These are phyloP conservation scores for Tetrastigma voinierianum DNA, from an alignment of 164 flowering plant species.

Conservation along the genomic window DNA sequence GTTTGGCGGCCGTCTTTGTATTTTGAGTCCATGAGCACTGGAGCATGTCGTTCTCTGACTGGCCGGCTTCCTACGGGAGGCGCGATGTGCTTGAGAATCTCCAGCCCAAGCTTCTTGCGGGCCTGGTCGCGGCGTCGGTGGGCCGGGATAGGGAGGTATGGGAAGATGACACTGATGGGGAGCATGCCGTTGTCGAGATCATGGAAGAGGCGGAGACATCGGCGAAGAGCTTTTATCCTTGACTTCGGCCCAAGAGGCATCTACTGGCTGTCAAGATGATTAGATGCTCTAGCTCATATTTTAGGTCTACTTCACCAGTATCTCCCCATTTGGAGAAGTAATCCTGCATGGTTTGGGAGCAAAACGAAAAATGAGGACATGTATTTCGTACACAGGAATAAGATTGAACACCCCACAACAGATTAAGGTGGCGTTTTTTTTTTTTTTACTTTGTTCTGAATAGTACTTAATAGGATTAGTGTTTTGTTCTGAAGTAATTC, in stretches of 20 bases:
- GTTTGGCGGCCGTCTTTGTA: conserved; percentile 96
- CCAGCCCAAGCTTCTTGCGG: conserved; percentile 69
- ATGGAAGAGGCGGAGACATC: conserved; percentile 95
- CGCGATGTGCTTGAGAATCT: conserved; percentile 72
- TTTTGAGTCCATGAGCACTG: conserved; percentile 90
- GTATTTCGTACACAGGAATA: too few relatives aligned
- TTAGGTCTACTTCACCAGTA: conserved; percentile 88
- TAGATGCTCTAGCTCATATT: conserved; percentile 87
- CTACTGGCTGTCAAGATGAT: conserved; percentile 96
- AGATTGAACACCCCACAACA: too few relatives aligned
- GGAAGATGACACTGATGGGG: conserved; percentile 90
- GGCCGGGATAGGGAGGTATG: conserved; percentile 92
- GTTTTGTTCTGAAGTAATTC: too few relatives aligned
- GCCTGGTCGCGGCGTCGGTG: conserved; percentile 89
- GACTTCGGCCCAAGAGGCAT: conserved; percentile 88
- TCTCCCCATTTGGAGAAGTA: conserved; percentile 98
- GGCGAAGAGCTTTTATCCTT: conserved; percentile 83
- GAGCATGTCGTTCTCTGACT: conserved; percentile 79
- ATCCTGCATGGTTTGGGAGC: conserved; percentile 38
- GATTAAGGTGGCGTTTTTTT: too few relatives aligned
- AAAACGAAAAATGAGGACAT: too few relatives aligned
- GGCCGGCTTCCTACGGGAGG: conserved; percentile 62
- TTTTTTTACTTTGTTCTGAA: too few relatives aligned
- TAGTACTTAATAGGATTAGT: too few relatives aligned
- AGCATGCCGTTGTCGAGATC: conserved; percentile 98